Evolutionary conservation across 495 filamentous ascomycete genomes (phyloP).

Genomic region (Lophiostoma macrostomum): DNA sequence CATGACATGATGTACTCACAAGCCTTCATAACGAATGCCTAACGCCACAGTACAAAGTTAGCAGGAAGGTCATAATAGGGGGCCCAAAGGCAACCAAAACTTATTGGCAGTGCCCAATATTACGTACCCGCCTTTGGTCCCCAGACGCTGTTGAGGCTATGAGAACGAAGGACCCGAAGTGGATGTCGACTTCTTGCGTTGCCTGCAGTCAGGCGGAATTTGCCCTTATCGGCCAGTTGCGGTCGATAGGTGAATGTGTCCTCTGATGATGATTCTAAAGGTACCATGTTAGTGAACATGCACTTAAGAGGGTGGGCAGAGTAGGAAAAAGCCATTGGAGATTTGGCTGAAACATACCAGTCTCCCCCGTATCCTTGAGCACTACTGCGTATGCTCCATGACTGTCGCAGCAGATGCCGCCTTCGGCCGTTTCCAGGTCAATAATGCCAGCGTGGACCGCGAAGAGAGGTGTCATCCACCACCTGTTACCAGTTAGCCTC

Average conservation of each 20-base stretch:
- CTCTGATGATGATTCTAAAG: slow-evolving; percentile 17
- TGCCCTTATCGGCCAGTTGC: slow-evolving; percentile 31
- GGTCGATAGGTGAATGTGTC: slow-evolving; percentile 36
- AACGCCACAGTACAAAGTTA: too few relatives aligned
- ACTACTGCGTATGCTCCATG: slow-evolving; percentile 41
- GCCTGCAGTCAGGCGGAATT: slow-evolving; percentile 36
- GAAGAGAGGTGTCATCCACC: slow-evolving; percentile 43
- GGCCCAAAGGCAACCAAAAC: too few relatives aligned
- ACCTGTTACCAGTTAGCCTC: slow-evolving; percentile 28
- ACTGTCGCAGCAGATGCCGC: slow-evolving; percentile 36
- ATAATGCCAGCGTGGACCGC: slow-evolving; percentile 43
- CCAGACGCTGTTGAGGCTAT: slow-evolving; percentile 37
- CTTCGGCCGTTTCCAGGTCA: slow-evolving; percentile 28
- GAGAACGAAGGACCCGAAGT: slow-evolving; percentile 38
- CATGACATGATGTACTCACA: slow-evolving; percentile 33
- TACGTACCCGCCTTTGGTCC: slow-evolving; percentile 40
- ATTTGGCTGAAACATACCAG: too few relatives aligned
- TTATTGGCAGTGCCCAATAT: too few relatives aligned
- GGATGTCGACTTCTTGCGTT: slow-evolving; percentile 30
- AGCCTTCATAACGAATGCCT: slow-evolving; percentile 43
- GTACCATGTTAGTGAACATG: too few relatives aligned
- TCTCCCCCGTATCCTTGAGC: slow-evolving; percentile 37
- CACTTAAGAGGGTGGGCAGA: too few relatives aligned
- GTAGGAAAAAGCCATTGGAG: too few relatives aligned
- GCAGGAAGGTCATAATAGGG: too few relatives aligned